Evolutionary conservation across 768 basidiomycete species (phyloP).

Genomic region (Russula emetica): DNA sequence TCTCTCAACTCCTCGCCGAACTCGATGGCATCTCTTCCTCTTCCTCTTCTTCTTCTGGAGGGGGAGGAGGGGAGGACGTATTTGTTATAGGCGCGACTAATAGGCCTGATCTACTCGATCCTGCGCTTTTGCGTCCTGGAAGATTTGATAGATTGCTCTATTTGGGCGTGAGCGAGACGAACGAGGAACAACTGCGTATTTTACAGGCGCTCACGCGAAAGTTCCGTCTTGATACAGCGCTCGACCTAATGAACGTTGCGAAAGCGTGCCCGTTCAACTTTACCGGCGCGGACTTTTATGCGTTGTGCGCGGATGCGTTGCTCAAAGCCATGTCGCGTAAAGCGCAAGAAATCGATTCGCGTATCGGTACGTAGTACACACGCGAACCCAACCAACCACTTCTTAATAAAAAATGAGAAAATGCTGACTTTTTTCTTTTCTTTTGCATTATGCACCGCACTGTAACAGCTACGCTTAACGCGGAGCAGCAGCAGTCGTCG

Average conservation of each 20-base stretch:
- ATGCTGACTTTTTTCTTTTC: neutral
- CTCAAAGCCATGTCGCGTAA: constrained; percentile 90
- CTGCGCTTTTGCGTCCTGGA: constrained; percentile 85
- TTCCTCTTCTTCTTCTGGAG: constrained; percentile 3
- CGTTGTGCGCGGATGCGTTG: constrained; percentile 94
- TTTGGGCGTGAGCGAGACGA: constrained; percentile 84
- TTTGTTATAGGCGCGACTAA: constrained; percentile 98
- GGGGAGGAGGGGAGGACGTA: constrained; percentile 55
- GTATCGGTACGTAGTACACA: constrained; percentile 52
- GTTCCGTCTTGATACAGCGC: constrained; percentile 70
- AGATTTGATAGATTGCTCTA: constrained; percentile 96
- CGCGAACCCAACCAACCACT: neutral
- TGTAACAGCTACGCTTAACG: constrained; percentile 40
- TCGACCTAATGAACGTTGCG: constrained; percentile 62
- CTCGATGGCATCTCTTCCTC: constrained; percentile 83
- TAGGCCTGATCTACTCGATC: constrained; percentile 85
- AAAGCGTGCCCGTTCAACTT: constrained; percentile 84
- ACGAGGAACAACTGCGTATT: constrained; percentile 81
- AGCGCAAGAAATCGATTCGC: constrained; percentile 71
- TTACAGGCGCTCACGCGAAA: constrained; percentile 88
- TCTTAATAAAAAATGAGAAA: neutral
- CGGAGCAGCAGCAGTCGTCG: constrained; percentile 28
- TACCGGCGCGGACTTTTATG: constrained; percentile 98
- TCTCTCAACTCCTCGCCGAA: constrained; percentile 90
- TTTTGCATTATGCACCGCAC: no score